A percentile compares a stretch with the other conserved stretches of the same genome.
These are phyloP conservation scores for Myxozyma vanderwaltii DNA, from an alignment of 805 yeast species.

Conservation along the genomic window DNA sequence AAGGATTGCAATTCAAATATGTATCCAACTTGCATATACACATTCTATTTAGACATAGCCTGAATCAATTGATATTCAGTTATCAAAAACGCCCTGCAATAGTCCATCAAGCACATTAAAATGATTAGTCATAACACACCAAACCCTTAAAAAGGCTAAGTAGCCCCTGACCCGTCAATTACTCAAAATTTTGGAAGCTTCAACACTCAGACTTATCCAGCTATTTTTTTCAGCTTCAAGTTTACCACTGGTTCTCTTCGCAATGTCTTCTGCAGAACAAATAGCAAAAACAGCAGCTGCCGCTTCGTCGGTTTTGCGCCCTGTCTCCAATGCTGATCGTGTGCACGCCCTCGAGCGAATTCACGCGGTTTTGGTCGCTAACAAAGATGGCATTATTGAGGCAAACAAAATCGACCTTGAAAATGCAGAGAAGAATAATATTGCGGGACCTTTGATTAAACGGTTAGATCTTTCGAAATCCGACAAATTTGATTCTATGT, in stretches of 20 bases:
- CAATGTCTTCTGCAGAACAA: slow-evolving; percentile 53
- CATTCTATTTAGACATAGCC: too few relatives aligned
- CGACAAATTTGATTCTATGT: slow-evolving; percentile 90
- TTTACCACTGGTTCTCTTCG: neutral
- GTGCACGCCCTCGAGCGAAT: slow-evolving; percentile 71
- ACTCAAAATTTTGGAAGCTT: neutral
- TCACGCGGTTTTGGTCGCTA: slow-evolving; percentile 62
- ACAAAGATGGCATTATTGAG: slow-evolving; percentile 62
- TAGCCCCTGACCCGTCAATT: neutral
- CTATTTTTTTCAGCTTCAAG: neutral
- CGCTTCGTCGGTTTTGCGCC: slow-evolving; percentile 83
- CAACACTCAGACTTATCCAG: neutral
- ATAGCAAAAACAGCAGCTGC: slow-evolving; percentile 78
- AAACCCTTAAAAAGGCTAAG: neutral
- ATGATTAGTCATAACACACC: neutral
- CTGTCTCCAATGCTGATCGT: slow-evolving; percentile 71
- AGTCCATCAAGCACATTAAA: too few relatives aligned
- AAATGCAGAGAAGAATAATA: slow-evolving; percentile 49
- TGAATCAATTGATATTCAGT: neutral
- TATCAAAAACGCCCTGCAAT: too few relatives aligned
- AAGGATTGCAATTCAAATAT: too few relatives aligned
- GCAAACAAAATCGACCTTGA: slow-evolving; percentile 79
- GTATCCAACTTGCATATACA: too few relatives aligned
- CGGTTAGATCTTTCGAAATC: slow-evolving; percentile 79
- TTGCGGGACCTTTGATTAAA: slow-evolving; percentile 61